Evolutionary conservation across 495 filamentous ascomycete genomes (phyloP).

Genomic region (Choiromyces venosus): DNA sequence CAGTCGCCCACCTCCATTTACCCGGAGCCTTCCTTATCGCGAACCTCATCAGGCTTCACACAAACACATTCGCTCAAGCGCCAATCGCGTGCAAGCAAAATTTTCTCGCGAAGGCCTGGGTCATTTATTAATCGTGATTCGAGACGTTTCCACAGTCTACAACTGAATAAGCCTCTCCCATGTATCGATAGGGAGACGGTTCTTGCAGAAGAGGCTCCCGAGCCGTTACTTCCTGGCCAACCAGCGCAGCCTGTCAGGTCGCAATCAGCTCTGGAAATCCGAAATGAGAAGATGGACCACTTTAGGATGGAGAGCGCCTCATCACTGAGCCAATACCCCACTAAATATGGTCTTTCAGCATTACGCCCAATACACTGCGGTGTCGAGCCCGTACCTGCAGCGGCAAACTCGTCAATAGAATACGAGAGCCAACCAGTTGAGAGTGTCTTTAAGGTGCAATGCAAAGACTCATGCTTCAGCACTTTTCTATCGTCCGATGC

Average conservation of each 20-base stretch:
- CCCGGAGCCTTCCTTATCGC: conserved; percentile 35
- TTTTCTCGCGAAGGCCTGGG: conserved; percentile 20
- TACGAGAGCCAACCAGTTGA: conserved; percentile 36
- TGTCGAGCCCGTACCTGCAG: conserved; percentile 28
- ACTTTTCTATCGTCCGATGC: conserved; percentile 34
- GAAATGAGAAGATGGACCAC: conserved; percentile 21
- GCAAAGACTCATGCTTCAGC: conserved; percentile 39
- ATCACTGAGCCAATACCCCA: conserved; percentile 12
- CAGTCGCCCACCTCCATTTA: conserved; percentile 33
- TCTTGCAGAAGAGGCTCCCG: conserved; percentile 31
- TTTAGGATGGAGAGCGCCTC: conserved; percentile 25
- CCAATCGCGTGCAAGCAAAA: conserved; percentile 25
- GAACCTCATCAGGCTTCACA: conserved; percentile 22
- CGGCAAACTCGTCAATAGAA: conserved; percentile 20
- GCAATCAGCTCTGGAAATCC: conserved; percentile 35
- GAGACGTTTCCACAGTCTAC: conserved; percentile 22
- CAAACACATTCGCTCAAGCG: conserved; percentile 12
- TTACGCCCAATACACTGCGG: conserved; percentile 25
- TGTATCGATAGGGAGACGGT: conserved; percentile 22
- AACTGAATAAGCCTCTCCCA: conserved; percentile 38
- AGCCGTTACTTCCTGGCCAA: conserved; percentile 20
- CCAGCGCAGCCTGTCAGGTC: conserved; percentile 30
- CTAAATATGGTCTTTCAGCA: not conserved
- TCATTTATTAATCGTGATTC: conserved; percentile 15
- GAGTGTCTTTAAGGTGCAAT: conserved; percentile 30